Conservation (phyloP, 2,329 filamentous ascomycete species). For the Pseudodiploospora longispora region DNA sequence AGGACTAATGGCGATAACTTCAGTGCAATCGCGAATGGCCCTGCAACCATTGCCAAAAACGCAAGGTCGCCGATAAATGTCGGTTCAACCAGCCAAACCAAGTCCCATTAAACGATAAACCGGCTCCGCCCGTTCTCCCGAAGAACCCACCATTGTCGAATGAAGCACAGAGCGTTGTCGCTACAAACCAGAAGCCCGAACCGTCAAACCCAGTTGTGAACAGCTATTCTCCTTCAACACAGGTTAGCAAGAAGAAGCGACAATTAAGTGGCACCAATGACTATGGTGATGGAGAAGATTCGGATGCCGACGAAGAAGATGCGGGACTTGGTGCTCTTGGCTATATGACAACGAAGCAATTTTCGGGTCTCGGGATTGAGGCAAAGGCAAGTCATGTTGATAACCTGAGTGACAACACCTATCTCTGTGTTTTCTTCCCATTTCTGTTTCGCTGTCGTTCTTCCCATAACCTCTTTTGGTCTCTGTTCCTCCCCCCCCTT, state of each 20-base stretch:
- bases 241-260: not conserved
- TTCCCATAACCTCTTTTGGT: no score
- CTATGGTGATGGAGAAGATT: not conserved
- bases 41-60: constrained; percentile 23
- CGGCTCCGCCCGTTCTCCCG: no score
- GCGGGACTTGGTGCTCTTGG: not conserved
- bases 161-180: no score
- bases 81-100: constrained; percentile 14
- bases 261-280: not conserved
- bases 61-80: constrained; percentile 22
- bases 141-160: no score
- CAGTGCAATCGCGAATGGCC: constrained; percentile 26
- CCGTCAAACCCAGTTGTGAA: not conserved
- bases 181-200: no score
- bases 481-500: no score
- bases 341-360: not conserved
- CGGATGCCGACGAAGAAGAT: not conserved
- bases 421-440: no score
- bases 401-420: no score
- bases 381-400: not conserved
- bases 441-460: no score
- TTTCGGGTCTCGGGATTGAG: constrained; percentile 1
- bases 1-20: not conserved
- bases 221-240: not conserved
- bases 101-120: not conserved